phyloP scores from a whole-genome alignment of 2,329 filamentous ascomycete species.

The Davidsoniella virescens region DNA sequence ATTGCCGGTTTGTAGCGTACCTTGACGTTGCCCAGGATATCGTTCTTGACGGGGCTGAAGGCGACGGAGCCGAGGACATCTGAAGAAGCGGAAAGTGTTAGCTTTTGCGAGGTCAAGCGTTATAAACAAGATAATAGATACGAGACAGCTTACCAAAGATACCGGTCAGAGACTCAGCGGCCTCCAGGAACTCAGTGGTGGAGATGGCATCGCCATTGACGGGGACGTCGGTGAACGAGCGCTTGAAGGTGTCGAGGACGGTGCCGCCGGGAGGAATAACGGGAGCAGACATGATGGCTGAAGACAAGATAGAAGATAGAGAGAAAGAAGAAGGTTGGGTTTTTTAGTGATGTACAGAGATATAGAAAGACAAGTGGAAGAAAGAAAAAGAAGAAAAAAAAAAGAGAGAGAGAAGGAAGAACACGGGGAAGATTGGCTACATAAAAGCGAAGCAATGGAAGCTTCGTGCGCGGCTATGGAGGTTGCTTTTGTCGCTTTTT shows the following conservation, averaged over 20 bases:
- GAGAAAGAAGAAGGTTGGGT: slow-evolving; percentile 1
- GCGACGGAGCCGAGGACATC: slow-evolving; percentile 53
- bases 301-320: background rate
- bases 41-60: slow-evolving; percentile 79
- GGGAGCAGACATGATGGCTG: slow-evolving; percentile 29
- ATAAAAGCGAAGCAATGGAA: no score
- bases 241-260: slow-evolving; percentile 72
- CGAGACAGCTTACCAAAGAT: slow-evolving; percentile 52
- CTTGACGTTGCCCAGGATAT: slow-evolving; percentile 85
- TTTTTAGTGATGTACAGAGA: background rate
- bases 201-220: slow-evolving; percentile 56
- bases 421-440: background rate
- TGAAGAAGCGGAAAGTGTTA: slow-evolving; percentile 17
- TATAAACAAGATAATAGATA: background rate
- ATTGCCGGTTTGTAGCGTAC: slow-evolving; percentile 27
- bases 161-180: slow-evolving; percentile 68
- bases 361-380: background rate
- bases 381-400: background rate
- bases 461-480: no score
- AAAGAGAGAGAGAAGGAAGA: slow-evolving; percentile 1
- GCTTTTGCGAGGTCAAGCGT: background rate
- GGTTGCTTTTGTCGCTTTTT: no score
- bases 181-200: slow-evolving; percentile 80
- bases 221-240: slow-evolving; percentile 70
- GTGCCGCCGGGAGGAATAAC: slow-evolving; percentile 48